Conservation (phyloP, 2,329 filamentous ascomycete species). For the Trichoderma koningiopsis region DNA sequence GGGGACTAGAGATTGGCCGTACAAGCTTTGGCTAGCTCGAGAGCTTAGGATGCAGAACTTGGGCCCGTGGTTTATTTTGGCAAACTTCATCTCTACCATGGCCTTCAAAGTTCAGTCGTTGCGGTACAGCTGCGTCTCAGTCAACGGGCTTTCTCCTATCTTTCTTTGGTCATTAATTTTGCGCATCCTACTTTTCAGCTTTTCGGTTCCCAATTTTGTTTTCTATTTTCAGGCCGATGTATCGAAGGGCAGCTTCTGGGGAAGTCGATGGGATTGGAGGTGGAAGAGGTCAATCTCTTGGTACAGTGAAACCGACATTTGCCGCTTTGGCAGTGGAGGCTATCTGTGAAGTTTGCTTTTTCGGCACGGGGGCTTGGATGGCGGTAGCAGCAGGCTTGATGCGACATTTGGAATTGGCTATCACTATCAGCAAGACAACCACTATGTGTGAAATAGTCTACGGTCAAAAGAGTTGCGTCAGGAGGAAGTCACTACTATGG, state of each 20-base stretch:
- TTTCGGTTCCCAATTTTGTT: slow-evolving; percentile 29
- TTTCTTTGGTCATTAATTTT: slow-evolving; percentile 36
- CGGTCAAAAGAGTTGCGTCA: not conserved
- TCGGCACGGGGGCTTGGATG: not conserved
- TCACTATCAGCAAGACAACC: not conserved
- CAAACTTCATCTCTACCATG: not conserved
- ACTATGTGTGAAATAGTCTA: not conserved
- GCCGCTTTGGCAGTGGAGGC: not conserved
- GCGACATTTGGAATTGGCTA: slow-evolving; percentile 1
- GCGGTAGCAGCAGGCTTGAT: not conserved
- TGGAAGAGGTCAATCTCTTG: slow-evolving; percentile 3
- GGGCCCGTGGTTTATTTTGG: slow-evolving; percentile 1
- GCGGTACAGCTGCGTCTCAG: slow-evolving; percentile 42
- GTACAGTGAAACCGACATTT: not conserved
- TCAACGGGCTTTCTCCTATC: slow-evolving; percentile 35
- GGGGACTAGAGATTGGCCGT: slow-evolving; percentile 12
- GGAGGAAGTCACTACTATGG: not conserved
- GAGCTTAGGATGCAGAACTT: slow-evolving; percentile 24
- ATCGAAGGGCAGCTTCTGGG: slow-evolving; percentile 41
- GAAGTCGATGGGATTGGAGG: slow-evolving; percentile 30
- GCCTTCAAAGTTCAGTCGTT: slow-evolving; percentile 37
- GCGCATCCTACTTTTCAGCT: slow-evolving; percentile 26
- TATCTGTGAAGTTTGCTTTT: not conserved
- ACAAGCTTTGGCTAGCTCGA: slow-evolving; percentile 23
- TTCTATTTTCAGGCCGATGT: slow-evolving; percentile 34